Evolutionary conservation across 352 stramenopile genomes (phyloP), one percentile per base, ranked within the genome.

Genomic region (Elongisporangium anandrum): DNA sequence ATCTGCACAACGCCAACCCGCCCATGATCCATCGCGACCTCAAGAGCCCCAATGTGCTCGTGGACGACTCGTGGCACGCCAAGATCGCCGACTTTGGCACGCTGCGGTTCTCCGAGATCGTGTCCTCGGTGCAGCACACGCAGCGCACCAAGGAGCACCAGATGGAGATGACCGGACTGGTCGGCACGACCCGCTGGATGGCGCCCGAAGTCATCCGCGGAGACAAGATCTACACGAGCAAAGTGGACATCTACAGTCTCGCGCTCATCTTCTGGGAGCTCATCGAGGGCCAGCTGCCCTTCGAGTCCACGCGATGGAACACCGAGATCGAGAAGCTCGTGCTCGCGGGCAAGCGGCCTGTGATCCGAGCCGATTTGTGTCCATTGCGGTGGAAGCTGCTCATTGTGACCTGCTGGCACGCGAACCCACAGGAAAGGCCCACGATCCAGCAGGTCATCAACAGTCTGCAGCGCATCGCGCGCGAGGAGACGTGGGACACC

Each of bases 81-180:
- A 97, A 97, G 67, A 94, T 97, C 20, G 87, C 85, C 0, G 90
- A 97, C 63, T 96, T 97, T 67, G 90, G 90, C 17, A 90, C 82
- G 39, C 68, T 95, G 51, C 78, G 85, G 22, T 90, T 95, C 49
- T 81, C 83, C n/a, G 85, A 95, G 63, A 94, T 94, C 58, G 85
- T 94, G 29, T 90, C 80, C 20, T 87, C 70, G 0, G 69, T 80
- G 26, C 84, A 91, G 50, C 66, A 73, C 53, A 63, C 59, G 20
- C 69, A 67, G 13, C 56, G 59, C 22, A 59, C 56, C n/a, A 73
- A 73, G 15, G 63, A 69, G 10, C 59, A 62, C 0, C 61, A 79
- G 23, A 82, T 87, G 57, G 83, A 90, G 39, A 94, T 94, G 85
- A 94, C 85, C 2, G 85, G 85, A 3, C 76, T 97, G 26, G 85